Percentiles rank a stretch among this genome's conserved stretches.
These are phyloP conservation scores for Pythium apleroticum DNA, from an alignment of 352 stramenopile species.

Conservation along the genomic window DNA sequence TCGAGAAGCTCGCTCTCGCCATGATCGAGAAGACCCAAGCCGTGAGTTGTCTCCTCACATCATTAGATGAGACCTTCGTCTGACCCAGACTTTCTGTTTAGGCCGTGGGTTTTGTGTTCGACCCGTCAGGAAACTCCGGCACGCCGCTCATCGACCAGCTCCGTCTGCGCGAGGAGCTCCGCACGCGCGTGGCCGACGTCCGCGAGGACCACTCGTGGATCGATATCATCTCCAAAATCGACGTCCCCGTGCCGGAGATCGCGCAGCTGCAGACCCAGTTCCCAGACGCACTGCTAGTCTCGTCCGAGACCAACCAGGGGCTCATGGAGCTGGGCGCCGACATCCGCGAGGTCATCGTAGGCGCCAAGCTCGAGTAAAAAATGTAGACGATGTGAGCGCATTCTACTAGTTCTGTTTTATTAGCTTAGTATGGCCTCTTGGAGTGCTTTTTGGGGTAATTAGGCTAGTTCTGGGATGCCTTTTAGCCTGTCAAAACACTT, in stretches of 20 bases:
- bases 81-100: conserved; percentile 26
- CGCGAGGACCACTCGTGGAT: conserved; percentile 66
- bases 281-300: conserved; percentile 38
- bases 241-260: conserved; percentile 53
- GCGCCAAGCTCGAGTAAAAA: conserved; percentile 6
- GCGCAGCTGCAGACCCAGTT: conserved; percentile 39
- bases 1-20: conserved; percentile 41
- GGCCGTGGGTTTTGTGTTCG: conserved; percentile 86
- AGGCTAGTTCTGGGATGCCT: not conserved
- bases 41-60: conserved; percentile 12
- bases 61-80: conserved; percentile 6
- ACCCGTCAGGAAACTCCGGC: conserved; percentile 68
- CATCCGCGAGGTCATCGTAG: conserved; percentile 53
- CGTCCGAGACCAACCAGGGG: conserved; percentile 75
- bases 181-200: conserved; percentile 37
- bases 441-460: too few relatives aligned
- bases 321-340: conserved; percentile 56
- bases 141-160: conserved; percentile 64
- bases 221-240: conserved; percentile 87
- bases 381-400: not conserved
- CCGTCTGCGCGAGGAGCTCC: conserved; percentile 71
- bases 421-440: not conserved
- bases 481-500: not conserved
- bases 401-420: not conserved
- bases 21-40: conserved; percentile 45